A percentile compares a stretch with the other conserved stretches of the same genome.
Conservation (phyloP, 2,329 filamentous ascomycete species). For the Didymella keratinophila region DNA sequence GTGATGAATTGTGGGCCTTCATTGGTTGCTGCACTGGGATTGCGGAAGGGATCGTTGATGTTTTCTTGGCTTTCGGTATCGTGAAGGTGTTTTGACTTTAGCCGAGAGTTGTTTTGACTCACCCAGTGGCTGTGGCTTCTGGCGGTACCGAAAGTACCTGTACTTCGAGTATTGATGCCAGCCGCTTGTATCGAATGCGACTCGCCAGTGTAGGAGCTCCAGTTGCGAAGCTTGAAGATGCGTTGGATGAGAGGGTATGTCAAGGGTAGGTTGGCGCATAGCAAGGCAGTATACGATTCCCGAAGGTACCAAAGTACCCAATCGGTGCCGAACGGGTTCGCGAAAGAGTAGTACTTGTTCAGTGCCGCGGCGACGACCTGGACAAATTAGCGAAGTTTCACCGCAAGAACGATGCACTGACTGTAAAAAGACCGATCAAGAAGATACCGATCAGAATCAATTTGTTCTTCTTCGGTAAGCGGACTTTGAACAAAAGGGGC, state of each 20-base stretch:
- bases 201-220: slow-evolving; percentile 37
- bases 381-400: background rate
- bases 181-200: slow-evolving; percentile 10
- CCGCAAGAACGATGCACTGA: slow-evolving; percentile 17
- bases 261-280: slow-evolving; percentile 68
- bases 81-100: slow-evolving; percentile 25
- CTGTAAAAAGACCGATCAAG: slow-evolving; percentile 58
- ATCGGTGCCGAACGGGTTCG: slow-evolving; percentile 61
- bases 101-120: slow-evolving; percentile 21
- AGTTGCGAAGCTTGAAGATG: slow-evolving; percentile 51
- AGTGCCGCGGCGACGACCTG: slow-evolving; percentile 64
- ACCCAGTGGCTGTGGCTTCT: slow-evolving; percentile 23
- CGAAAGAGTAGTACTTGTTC: slow-evolving; percentile 70
- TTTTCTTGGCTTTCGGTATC: slow-evolving; percentile 36
- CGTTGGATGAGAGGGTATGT: slow-evolving; percentile 65
- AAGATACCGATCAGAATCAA: slow-evolving; percentile 64
- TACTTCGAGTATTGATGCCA: slow-evolving; percentile 10
- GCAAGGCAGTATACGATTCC: slow-evolving; percentile 66
- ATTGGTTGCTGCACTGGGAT: slow-evolving; percentile 20
- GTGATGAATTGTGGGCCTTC: slow-evolving; percentile 34
- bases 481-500: slow-evolving; percentile 55
- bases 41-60: slow-evolving; percentile 29
- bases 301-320: slow-evolving; percentile 68
- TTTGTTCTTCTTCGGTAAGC: slow-evolving; percentile 59
- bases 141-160: slow-evolving; percentile 9